Conservation (phyloP, 2,329 filamentous ascomycete species). For the Alternaria brassicae region DNA sequence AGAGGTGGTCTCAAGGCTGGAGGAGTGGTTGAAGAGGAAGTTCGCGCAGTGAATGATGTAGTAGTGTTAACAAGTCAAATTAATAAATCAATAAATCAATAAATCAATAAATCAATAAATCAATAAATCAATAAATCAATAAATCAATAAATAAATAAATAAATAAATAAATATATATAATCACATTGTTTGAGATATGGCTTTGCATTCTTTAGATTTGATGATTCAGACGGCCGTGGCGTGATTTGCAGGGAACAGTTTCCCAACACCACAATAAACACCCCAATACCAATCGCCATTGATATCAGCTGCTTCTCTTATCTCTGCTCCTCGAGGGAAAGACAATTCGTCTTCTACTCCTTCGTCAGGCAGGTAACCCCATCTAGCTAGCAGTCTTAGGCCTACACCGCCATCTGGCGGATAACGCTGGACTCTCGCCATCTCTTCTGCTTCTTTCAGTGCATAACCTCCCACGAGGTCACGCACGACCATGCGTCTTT, state of each 20-base stretch:
- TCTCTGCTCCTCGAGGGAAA: slow-evolving; percentile 83
- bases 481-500: slow-evolving; percentile 70
- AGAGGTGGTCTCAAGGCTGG: slow-evolving; percentile 33
- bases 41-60: slow-evolving; percentile 4
- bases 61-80: no score
- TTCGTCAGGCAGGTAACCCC: slow-evolving; percentile 77
- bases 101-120: no score
- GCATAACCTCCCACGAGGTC: slow-evolving; percentile 80
- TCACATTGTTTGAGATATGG: not conserved
- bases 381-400: slow-evolving; percentile 68
- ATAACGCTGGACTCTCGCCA: slow-evolving; percentile 53
- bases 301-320: slow-evolving; percentile 82
- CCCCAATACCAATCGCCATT: slow-evolving; percentile 93
- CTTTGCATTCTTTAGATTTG: not conserved
- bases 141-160: no score
- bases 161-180: no score
- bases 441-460: slow-evolving; percentile 65
- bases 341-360: slow-evolving; percentile 75
- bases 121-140: no score
- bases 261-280: slow-evolving; percentile 79
- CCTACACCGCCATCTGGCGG: slow-evolving; percentile 80
- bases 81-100: no score
- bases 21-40: slow-evolving; percentile 27
- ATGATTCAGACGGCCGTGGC: slow-evolving; percentile 42
- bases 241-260: slow-evolving; percentile 82